phyloP scores from a whole-genome alignment of 169 alveolate genomes.

The Fabrea salina region DNA sequence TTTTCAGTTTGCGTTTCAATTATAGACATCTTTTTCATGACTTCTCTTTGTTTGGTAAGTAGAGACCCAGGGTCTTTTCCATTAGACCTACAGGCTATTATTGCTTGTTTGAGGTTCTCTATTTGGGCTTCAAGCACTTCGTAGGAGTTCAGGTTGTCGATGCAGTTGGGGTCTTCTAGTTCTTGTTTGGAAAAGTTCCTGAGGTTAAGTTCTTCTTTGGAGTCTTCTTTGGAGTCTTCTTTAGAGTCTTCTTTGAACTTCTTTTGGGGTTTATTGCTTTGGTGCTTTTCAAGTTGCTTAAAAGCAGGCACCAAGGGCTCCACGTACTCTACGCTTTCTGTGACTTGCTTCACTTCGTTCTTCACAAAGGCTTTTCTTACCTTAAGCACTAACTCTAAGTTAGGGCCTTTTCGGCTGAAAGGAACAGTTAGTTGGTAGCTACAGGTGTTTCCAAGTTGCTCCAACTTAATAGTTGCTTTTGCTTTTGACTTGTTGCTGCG shows the following conservation, averaged over 20 bases:
- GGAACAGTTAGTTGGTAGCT: neutral
- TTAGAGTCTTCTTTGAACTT: too few relatives aligned
- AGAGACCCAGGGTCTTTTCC: neutral
- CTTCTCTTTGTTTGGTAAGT: neutral
- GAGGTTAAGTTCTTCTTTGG: neutral
- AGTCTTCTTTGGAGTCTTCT: neutral
- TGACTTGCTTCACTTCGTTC: slow-evolving; percentile 17
- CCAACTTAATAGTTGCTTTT: neutral
- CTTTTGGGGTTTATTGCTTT: too few relatives aligned
- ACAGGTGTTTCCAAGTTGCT: neutral
- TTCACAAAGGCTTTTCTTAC: neutral
- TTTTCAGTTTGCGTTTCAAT: slow-evolving; percentile 25
- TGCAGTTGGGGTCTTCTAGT: slow-evolving; percentile 3
- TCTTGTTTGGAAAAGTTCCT: neutral
- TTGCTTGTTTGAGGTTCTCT: neutral
- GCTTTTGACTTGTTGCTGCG: slow-evolving; percentile 9
- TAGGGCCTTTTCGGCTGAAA: slow-evolving; percentile 9
- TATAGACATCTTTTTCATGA: slow-evolving; percentile 7
- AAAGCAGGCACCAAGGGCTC: slow-evolving; percentile 1
- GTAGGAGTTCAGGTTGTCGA: slow-evolving; percentile 6
- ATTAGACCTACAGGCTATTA: neutral
- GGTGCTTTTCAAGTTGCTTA: neutral
- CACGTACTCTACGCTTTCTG: slow-evolving; percentile 8
- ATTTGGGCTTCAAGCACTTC: slow-evolving; percentile 13
- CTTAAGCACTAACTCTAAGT: neutral